Base-by-base conservation (phyloP, 805 yeast genomes). In the Candida maesae region DNA sequence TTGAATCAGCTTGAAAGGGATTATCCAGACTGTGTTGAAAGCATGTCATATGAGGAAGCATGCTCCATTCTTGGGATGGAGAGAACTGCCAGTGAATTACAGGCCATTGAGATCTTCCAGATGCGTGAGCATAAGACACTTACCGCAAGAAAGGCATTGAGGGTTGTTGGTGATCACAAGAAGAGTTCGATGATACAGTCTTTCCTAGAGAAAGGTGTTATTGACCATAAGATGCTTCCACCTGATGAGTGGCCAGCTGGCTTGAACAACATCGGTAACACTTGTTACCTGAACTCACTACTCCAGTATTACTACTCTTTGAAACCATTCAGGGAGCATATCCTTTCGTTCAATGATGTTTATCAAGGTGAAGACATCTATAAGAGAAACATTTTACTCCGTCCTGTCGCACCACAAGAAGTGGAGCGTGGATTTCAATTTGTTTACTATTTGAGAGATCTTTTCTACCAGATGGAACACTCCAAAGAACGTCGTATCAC, bases 231-330 rank as follows among this genome's bases (percentile, higher is more conserved):
- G 9, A 60, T 73, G 2, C 60, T 84, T 15, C 81, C 89, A 0
- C 74, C 78, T 0, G 80, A 75, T 13, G 73, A 76, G 36, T 81
- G 91, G 77, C 99, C 99, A 0, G 86, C 88, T 4, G 99, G 99
- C 0, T 70, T 93, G 56, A 86, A 84, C 61, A 93, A 93, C 58
- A 90, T 89, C 47, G 99, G 99, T 18, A 93, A 93, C 59, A 91
- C 99, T 0, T 93, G 99, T 62, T 90, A 90, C 52, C 68, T 93
- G 60, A 91, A 93, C 59, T 91, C 98, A 0, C 68, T 93, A 36
- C 65, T 91, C 31, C 99, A 91, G 58, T 91, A 84, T 56, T 91
- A 88, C 60, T 93, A 89, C 65, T 84, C 88, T 6, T 77, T 93
- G 33, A 76, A 78, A 41, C 97, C 96, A 0, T 66, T 93, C 29